Evolutionary conservation across 805 yeast genomes (phyloP).

Genomic region (Candida sithepensis): DNA sequence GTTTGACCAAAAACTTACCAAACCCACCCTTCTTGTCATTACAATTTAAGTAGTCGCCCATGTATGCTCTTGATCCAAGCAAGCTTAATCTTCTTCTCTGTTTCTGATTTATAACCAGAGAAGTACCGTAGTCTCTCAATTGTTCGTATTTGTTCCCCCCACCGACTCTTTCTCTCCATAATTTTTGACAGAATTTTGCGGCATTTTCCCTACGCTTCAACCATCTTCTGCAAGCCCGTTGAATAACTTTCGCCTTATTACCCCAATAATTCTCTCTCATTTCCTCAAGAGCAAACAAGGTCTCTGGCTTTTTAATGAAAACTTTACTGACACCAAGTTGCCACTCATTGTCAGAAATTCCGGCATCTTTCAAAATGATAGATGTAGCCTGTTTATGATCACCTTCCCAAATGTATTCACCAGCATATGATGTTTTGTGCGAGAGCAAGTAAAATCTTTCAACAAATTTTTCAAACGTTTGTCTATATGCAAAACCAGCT

Average conservation of each 20-base stretch:
- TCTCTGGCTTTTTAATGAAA: constrained; percentile 95
- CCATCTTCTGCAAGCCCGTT: constrained; percentile 92
- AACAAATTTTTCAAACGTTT: constrained; percentile 92
- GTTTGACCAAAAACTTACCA: constrained; percentile 72
- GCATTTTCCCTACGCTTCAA: constrained; percentile 79
- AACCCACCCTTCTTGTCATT: constrained; percentile 65
- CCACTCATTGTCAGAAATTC: constrained; percentile 75
- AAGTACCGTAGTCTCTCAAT: constrained; percentile 79
- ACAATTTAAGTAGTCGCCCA: constrained; percentile 93
- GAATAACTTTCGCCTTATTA: constrained; percentile 96
- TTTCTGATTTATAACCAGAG: constrained; percentile 66
- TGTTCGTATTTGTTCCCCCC: constrained; percentile 85
- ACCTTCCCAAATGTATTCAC: constrained; percentile 58
- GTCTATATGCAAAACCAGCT: constrained; percentile 98
- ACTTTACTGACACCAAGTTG: constrained; percentile 92
- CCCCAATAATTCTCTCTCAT: constrained; percentile 98
- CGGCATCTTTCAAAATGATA: constrained; percentile 48
- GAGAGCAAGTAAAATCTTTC: constrained; percentile 90
- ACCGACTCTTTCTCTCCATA: constrained; percentile 76
- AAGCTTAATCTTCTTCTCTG: constrained; percentile 88
- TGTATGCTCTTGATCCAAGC: constrained; percentile 79
- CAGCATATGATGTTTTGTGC: constrained; percentile 88
- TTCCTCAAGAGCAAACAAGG: constrained; percentile 90
- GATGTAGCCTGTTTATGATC: constrained; percentile 50
- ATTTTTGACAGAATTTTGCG: constrained; percentile 74